Evolutionary conservation across 1,284 basidiomycete genomes (phyloP), one percentile per base, ranked within the genome.

Genomic region (Sporisorium graminicola): DNA sequence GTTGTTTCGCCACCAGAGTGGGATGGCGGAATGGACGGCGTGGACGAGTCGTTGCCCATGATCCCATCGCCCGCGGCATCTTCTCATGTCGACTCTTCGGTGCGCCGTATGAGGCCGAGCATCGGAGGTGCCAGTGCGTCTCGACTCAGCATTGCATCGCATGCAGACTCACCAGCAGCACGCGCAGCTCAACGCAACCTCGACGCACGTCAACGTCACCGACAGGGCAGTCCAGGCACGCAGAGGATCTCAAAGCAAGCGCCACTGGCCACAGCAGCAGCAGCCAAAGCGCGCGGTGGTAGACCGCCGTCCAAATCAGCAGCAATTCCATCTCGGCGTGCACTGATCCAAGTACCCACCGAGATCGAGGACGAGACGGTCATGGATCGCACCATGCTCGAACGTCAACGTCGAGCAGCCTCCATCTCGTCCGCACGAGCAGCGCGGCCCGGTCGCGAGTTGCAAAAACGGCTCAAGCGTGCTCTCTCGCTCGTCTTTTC

Each of bases 401-500:
- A 74, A n/a, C 58, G 63, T 2, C 65, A 65, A 37, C 54, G 62
- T 9, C 49, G 61, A 1, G n/a, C 20, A 16, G 54, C 54, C n/a
- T 31, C 42, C 29, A 40, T 44, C 13, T 22, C 47, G 9, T 29
- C 53, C 22, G 42, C 60, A 42, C 53, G 53, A 53, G 51, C 35
- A 13, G 44, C 56, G 4, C 56, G 51, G 5, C 29, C 53, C 8
- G 55, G 58, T 10, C 56, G 56, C n/a, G 73, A 75, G n/a, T 26
- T 64, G 57, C 65, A 73, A 18, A 77, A 62, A 44, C 65, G 69
- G 16, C 63, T 77, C 52, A 64, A 66, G 33, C 67, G 68, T 6
- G 74, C 74, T 2, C 74, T 76, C 27, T 67, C 65, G 2, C 65
- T 76, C 31, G 68, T 76, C 31, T 76, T 72, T 18, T 67, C 64